Conservation (phyloP, 164 flowering plant genomes). For the Aristolochia fimbriata region DNA sequence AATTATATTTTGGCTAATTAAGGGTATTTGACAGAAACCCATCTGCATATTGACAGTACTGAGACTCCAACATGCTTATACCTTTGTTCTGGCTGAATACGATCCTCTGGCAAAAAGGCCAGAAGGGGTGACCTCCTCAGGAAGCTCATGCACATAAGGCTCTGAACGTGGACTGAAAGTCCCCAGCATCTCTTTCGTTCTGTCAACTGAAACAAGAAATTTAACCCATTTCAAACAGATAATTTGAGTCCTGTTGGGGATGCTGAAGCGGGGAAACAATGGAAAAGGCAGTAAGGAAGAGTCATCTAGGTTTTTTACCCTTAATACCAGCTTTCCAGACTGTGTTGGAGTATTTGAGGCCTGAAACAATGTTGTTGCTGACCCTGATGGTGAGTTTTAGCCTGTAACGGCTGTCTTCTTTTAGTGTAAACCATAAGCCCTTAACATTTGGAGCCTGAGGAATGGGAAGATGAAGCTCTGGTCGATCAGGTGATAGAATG, state of each 20-base stretch:
- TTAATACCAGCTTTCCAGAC: conserved; percentile 62
- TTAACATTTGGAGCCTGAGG: conserved; percentile 39
- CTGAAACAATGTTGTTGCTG: conserved; percentile 54
- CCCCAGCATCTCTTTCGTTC: conserved; percentile 59
- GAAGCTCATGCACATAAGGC: conserved; percentile 46
- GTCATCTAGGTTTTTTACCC: conserved; percentile 21
- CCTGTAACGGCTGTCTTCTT: conserved; percentile 53
- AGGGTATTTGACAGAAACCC: too few species aligned
- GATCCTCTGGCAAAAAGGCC: conserved; percentile 66
- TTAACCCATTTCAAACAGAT: neutral
- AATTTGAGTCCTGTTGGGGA: neutral
- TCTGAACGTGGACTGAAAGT: conserved; percentile 63
- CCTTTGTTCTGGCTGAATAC: conserved; percentile 62
- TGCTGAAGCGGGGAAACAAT: neutral
- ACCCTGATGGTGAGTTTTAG: conserved; percentile 46
- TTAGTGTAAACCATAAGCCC: conserved; percentile 48
- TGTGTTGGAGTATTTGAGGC: conserved; percentile 46
- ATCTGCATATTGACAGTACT: too few species aligned
- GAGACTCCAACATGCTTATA: conserved; percentile 9
- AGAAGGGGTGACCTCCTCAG: conserved; percentile 65
- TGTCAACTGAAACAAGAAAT: conserved; percentile 41
- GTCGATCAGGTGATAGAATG: conserved; percentile 40
- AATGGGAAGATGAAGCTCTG: conserved; percentile 41
- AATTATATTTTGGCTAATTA: neutral
- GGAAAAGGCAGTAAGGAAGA: neutral